These are phyloP conservation scores for Tylopilus plumbeoviolaceoides DNA, from an alignment of 768 basidiomycete genomes.

Conservation along the genomic window DNA sequence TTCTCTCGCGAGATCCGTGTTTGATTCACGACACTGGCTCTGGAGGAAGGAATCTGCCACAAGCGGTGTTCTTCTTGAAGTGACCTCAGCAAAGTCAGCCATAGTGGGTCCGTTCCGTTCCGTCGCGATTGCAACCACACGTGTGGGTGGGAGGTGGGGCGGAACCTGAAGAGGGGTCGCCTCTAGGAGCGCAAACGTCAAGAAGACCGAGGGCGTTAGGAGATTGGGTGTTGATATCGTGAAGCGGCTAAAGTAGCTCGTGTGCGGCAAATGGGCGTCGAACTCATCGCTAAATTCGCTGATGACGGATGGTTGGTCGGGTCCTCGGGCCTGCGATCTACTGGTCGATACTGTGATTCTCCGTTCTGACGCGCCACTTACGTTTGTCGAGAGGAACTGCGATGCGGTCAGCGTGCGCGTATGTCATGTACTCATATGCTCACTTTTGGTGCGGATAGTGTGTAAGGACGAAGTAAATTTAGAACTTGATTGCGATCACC, in stretches of 20 bases:
- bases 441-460: slow-evolving; percentile 27
- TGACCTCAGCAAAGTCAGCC: slow-evolving; percentile 47
- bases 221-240: slow-evolving; percentile 34
- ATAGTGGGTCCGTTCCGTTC: slow-evolving; percentile 49
- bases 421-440: slow-evolving; percentile 16
- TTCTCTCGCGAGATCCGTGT: slow-evolving; percentile 29
- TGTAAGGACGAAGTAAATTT: slow-evolving; percentile 39
- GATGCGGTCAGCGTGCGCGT: slow-evolving; percentile 18
- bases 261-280: slow-evolving; percentile 8
- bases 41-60: slow-evolving; percentile 42
- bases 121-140: slow-evolving; percentile 41
- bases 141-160: slow-evolving; percentile 47
- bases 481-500: slow-evolving; percentile 41
- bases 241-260: slow-evolving; percentile 21
- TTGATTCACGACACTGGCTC: slow-evolving; percentile 25
- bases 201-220: slow-evolving; percentile 44
- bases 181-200: slow-evolving; percentile 53
- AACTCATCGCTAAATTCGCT: slow-evolving; percentile 8
- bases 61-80: slow-evolving; percentile 43
- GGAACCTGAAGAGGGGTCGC: slow-evolving; percentile 41
- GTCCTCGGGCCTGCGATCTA: slow-evolving; percentile 20
- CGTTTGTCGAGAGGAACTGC: slow-evolving; percentile 23
- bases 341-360: slow-evolving; percentile 19
- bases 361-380: slow-evolving; percentile 22
- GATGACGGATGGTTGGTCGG: slow-evolving; percentile 5